Evolutionary conservation across 352 stramenopile species (phyloP).

Genomic region (Plasmopara viticola): DNA sequence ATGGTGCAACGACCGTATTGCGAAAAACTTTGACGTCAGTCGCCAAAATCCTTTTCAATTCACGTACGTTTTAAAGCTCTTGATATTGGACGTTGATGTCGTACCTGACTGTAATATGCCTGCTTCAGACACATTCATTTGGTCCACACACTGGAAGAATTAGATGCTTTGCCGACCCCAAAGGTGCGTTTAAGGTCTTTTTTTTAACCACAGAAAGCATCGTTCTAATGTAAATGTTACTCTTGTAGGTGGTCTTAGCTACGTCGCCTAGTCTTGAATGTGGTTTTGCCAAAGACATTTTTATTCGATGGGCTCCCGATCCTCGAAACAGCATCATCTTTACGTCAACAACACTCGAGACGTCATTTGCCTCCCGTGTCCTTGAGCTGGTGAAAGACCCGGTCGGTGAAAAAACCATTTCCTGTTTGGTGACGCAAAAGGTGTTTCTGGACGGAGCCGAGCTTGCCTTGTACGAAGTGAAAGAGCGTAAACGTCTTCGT

Average conservation of each 20-base stretch:
- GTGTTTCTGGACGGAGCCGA: slow-evolving; percentile 81
- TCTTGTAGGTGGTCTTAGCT: slow-evolving; percentile 59
- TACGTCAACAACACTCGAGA: slow-evolving; percentile 51
- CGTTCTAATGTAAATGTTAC: not conserved
- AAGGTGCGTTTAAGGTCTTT: slow-evolving; percentile 35
- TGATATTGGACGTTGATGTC: not conserved
- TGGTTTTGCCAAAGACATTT: slow-evolving; percentile 80
- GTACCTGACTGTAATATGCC: slow-evolving; percentile 2
- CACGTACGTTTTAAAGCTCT: slow-evolving; percentile 35
- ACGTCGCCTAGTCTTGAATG: slow-evolving; percentile 76
- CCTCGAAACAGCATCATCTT: slow-evolving; percentile 82
- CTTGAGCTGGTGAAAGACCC: slow-evolving; percentile 48
- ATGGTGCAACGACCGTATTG: slow-evolving; percentile 87
- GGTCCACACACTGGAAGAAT: slow-evolving; percentile 79
- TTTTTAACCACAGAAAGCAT: not conserved
- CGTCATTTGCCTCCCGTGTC: slow-evolving; percentile 65
- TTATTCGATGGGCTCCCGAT: slow-evolving; percentile 75
- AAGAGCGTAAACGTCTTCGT: slow-evolving; percentile 75
- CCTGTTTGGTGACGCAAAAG: slow-evolving; percentile 59
- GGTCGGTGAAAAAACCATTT: slow-evolving; percentile 40
- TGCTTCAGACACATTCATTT: slow-evolving; percentile 72
- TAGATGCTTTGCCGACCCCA: slow-evolving; percentile 78
- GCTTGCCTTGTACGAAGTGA: slow-evolving; percentile 80
- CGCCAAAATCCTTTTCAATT: slow-evolving; percentile 87
- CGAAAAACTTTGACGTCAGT: slow-evolving; percentile 86